Base-by-base conservation (phyloP, 2,329 filamentous ascomycete species). In the Alternaria metachromatica region DNA sequence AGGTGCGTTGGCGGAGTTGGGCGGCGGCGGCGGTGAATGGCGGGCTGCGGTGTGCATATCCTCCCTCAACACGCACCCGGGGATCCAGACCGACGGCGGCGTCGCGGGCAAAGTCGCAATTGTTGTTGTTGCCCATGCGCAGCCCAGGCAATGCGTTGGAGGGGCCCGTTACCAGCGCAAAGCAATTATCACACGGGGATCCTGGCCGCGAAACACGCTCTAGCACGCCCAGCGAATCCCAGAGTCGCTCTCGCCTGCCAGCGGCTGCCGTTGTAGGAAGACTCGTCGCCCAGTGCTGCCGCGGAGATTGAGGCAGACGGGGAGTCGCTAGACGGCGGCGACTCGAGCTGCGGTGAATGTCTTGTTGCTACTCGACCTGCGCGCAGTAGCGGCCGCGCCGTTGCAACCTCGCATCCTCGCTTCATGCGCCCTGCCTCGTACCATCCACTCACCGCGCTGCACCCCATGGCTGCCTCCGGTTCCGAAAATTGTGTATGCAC, bases 181-280 rank as follows among this genome's bases (percentile, higher is more conserved):
- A 69, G 70, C 65, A 56, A 58, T 63, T 71, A 71, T 66, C 55
- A 55, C 65, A 67, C 66, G 71, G 73, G 73, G 72, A 76, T 76
- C 76, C 61, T 63, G 61, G 61, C 61, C 37, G 57, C 61, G 45
- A 55, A 51, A 60, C 61, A 63, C 57, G 51, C 64, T 68, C 58
- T 48, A 72, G 49, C 64, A 60, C 66, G 68, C 43, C 55, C 63
- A 45, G 62, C 70, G 60, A 65, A 59, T 67, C 55, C 55, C 50
- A 63, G 60, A 50, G 56, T 54, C 44, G 60, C 60, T 55, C 21
- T 20, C 60, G 60, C 60, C 60, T 55, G 26, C 49, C 44, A 58
- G 56, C 50, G 60, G 45, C 55, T 54, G 43, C 43, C 21, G 48
- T 60, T 33, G 25, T 44, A 33, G 44, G 21, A 49, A 37, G 44